Evolutionary conservation across 441 rosid species (phyloP).

Genomic region (Eutrema salsugineum): DNA sequence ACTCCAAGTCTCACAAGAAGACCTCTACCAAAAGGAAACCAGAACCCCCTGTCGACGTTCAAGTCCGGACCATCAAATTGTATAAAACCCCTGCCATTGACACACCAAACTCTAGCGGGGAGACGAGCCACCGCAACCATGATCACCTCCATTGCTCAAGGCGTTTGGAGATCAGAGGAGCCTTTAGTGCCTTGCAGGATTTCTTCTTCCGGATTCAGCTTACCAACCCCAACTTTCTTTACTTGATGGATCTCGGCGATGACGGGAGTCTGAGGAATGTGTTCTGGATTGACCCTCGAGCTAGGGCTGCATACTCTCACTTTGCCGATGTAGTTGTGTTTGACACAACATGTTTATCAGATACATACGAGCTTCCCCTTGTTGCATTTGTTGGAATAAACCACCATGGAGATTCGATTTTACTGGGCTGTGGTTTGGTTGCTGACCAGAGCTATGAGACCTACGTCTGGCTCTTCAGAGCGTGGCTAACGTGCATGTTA

Average conservation of each 20-base stretch:
- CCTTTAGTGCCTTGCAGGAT: slow-evolving; percentile 46
- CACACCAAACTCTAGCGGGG: slow-evolving; percentile 45
- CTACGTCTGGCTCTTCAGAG: slow-evolving; percentile 78
- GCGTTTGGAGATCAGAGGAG: slow-evolving; percentile 59
- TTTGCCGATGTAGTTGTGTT: slow-evolving; percentile 66
- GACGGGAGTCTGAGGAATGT: slow-evolving; percentile 73
- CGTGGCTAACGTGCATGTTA: slow-evolving; percentile 84
- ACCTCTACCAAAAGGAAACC: slow-evolving; percentile 48
- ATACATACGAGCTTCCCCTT: slow-evolving; percentile 58
- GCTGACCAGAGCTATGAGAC: slow-evolving; percentile 64
- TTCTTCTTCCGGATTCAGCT: slow-evolving; percentile 64
- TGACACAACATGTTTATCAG: slow-evolving; percentile 63
- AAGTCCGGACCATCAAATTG: slow-evolving; percentile 69
- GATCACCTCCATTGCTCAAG: slow-evolving; percentile 33
- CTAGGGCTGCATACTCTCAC: slow-evolving; percentile 73
- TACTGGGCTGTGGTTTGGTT: slow-evolving; percentile 68
- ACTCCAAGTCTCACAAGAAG: slow-evolving; percentile 87
- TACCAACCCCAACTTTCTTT: slow-evolving; percentile 69
- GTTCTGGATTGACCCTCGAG: slow-evolving; percentile 74
- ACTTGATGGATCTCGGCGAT: slow-evolving; percentile 77
- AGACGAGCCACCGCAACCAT: slow-evolving; percentile 26
- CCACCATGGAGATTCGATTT: slow-evolving; percentile 68
- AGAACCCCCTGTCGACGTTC: slow-evolving; percentile 58
- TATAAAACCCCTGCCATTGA: slow-evolving; percentile 50
- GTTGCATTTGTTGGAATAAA: slow-evolving; percentile 68